Base-by-base conservation (phyloP, 805 yeast genomes). In the Yarrowia yakushimensis region DNA sequence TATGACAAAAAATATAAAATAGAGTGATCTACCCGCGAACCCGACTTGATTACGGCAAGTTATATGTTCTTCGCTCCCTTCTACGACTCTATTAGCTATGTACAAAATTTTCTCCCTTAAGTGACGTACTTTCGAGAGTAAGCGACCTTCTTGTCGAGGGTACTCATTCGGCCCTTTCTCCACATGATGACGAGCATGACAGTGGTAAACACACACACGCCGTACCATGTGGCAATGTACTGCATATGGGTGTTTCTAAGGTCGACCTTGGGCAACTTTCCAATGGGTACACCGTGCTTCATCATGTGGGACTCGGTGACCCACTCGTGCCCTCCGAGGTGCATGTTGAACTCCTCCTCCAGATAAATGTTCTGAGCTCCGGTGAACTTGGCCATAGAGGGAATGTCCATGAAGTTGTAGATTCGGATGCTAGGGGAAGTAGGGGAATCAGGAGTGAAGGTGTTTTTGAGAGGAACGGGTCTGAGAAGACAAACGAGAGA, bases 181-280 rank as follows among this genome's bases (percentile, higher is more conserved):
- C 85, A 67, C 18, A 85, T 81, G 30, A 81, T 70, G 27, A 79
- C 67, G 33, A 94, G 79, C 74, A 90, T 81, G 33, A 87, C 82
- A 0, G 91, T 69, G 36, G 96, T 87, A 37, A 89, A 82, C 41
- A 88, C 69, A 1, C 91, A 84, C 43, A 93, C 81, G 0, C 97
- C 96, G 72, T 89, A 93, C 99, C 99, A 94, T 0, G 99, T 94
- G 20, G 90, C 84, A 70, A 94, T 76, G 72, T 94, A 94, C 73
- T 93, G 97, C 73, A 92, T 75, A 71, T 94, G 99, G 71, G 91
- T 90, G 73, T 94, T 94, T 65, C 87, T 85, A 71, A 90, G 81
- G 67, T 86, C 92, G 33, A 93, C 83, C 68, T 83, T 84, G n/a
- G 97, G 92, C 9, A 79, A 75, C 62, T 87, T 85, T 1, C 97